Percentiles rank a stretch among this genome's conserved stretches.
phyloP scores from a whole-genome alignment of 2,329 filamentous ascomycete genomes.

The Colletotrichum sublineola region DNA sequence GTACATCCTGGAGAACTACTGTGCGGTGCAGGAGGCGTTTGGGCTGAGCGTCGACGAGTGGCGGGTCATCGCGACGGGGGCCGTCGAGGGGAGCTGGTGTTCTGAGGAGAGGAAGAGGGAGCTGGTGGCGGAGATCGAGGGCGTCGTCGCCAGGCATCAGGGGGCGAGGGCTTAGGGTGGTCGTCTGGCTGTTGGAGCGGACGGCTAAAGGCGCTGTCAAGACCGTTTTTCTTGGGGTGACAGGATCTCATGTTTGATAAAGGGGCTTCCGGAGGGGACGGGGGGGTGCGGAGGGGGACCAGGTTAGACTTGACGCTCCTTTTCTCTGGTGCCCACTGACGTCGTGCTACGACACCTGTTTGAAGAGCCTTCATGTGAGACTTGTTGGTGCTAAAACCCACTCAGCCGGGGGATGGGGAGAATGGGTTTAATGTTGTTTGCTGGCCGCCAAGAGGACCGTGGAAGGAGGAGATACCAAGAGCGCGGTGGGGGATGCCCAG shows the following conservation, averaged over 20 bases:
- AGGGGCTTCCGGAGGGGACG: background rate
- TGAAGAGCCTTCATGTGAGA: background rate
- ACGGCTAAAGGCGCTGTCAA: background rate
- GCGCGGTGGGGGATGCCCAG: background rate
- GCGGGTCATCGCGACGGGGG: conserved; percentile 71
- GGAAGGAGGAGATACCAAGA: background rate
- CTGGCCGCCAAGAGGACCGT: background rate
- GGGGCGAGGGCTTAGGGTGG: background rate
- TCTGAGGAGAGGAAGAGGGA: conserved; percentile 71
- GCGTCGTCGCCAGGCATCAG: conserved; percentile 26
- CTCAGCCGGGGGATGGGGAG: too few relatives aligned
- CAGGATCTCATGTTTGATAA: background rate
- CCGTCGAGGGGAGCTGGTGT: conserved; percentile 76
- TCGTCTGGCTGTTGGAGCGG: background rate
- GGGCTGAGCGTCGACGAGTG: conserved; percentile 73
- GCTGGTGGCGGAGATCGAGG: conserved; percentile 63
- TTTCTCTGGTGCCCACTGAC: background rate
- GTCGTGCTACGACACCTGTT: background rate
- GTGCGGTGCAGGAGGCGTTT: conserved; percentile 81
- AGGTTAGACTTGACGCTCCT: background rate
- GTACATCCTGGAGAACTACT: conserved; percentile 82
- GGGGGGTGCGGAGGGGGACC: background rate
- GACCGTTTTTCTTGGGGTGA: background rate
- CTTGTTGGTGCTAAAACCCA: background rate
- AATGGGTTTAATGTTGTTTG: background rate